Base-by-base conservation (phyloP, 2,329 filamentous ascomycete genomes). In the Hypoxylon rubiginosum region DNA sequence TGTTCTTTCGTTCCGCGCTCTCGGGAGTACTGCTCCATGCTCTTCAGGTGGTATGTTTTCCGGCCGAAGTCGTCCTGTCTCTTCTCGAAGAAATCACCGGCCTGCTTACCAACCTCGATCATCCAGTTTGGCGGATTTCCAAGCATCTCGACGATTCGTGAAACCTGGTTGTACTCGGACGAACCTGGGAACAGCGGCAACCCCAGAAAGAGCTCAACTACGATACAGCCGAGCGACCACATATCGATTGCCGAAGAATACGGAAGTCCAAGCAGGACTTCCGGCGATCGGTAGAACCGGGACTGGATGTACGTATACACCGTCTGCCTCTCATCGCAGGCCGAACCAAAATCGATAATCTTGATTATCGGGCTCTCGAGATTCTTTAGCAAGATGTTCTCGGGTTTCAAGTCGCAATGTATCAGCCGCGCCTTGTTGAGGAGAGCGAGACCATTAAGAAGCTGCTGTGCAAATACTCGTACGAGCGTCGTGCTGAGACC, bases 261-360 rank as follows among this genome's bases (percentile, higher is more conserved):
- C 65, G 96, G 96, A 51, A 99, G 83, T 3, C 96, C 96, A n/a
- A 99, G 84, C 39, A 99, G 81, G 11, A 99, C 96, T 79, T 99
- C 96, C 0, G 96, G 96, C 0, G 96, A 99, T 69, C 96, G 90
- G 81, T 99, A 99, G 81, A 99, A 99, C 73, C 96, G 88, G 9
- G 96, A 99, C 79, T 99, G 96, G 66, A 99, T 99, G 79, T 99
- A 99, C 5, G 96, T 99, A 79, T 99, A 99, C 28, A 99, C 96
- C 0, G 96, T 99, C 79, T 99, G 96, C 54, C 96, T 90, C 81
- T 99, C 96, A 79, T 99, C 96, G 79, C 96, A 99, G 13, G 96
- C 96, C 39, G 96, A 99, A 46, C 96, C 96, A 77, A 99, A 99
- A 85, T 99, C 96, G 78, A 99, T 99, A 75, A 99, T 97, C 80